A percentile compares a stretch with the other conserved stretches of the same genome.
Evolutionary conservation across 2,329 filamentous ascomycete species (phyloP).

Genomic region (Xylaria sp.): DNA sequence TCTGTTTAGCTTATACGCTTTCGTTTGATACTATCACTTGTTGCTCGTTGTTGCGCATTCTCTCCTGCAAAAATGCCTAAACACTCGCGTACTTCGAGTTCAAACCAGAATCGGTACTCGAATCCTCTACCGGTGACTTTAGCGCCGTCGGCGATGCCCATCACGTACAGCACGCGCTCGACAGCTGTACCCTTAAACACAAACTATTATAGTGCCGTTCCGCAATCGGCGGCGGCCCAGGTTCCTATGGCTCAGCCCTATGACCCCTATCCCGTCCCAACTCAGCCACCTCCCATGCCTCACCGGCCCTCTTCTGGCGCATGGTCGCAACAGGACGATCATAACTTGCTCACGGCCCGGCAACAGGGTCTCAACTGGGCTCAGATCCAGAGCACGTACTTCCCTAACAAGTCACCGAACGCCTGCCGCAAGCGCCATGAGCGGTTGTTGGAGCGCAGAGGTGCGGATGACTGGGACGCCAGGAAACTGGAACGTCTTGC

Average conservation of each 20-base stretch:
- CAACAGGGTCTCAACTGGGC: constrained; percentile 84
- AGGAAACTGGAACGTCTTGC: constrained; percentile 79
- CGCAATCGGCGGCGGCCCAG: constrained; percentile 48
- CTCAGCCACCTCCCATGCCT: constrained; percentile 52
- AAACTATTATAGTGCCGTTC: constrained; percentile 55
- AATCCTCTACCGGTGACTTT: constrained; percentile 55
- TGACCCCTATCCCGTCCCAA: constrained; percentile 54
- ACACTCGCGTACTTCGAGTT: constrained; percentile 56
- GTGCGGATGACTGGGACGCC: constrained; percentile 81
- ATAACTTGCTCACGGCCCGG: constrained; percentile 76
- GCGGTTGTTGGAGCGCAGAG: constrained; percentile 79
- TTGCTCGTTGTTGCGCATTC: constrained; percentile 2
- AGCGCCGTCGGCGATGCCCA: constrained; percentile 54
- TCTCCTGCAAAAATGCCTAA: constrained; percentile 57
- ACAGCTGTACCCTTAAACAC: constrained; percentile 52
- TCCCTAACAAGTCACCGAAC: constrained; percentile 81
- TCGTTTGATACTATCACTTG: constrained; percentile 30
- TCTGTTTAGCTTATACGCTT: constrained; percentile 36
- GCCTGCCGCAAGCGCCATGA: constrained; percentile 92
- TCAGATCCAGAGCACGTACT: constrained; percentile 80
- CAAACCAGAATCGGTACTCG: constrained; percentile 51
- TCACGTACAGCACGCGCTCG: constrained; percentile 57
- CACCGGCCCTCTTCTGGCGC: constrained; percentile 70
- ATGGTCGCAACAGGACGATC: constrained; percentile 81
- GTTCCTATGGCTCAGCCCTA: constrained; percentile 54